Base-by-base conservation (phyloP, 2,329 filamentous ascomycete species). In the Neodidymelliopsis sp. region DNA sequence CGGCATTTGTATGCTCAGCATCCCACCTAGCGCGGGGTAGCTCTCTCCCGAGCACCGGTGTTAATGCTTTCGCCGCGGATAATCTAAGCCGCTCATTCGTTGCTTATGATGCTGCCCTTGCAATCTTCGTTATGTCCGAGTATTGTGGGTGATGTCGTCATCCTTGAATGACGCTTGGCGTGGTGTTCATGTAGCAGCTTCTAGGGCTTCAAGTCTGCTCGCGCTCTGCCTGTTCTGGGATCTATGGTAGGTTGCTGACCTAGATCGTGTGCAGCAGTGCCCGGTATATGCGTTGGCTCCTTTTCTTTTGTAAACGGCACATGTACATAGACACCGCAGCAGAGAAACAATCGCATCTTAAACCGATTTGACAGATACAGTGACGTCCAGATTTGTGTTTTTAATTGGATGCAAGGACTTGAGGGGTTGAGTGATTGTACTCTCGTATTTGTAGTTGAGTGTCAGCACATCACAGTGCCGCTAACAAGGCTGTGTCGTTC, bases 1-100 rank as follows among this genome's bases (percentile, higher is more conserved):
- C 47, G 37, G 42, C 35, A 35, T 50, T 50, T 50, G 47, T 50
- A 50, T 40, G 27, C 28, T 22, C 15, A 23, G 22, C 34, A 45
- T 52, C 31, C 48, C 42, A 38, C 37, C 37, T 40, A 40, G 25
- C 27, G 49, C 30, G 49, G 49, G 49, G 44, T 44, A 53, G 49
- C 43, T 53, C 28, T 35, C 4, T 23, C 20, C 48, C 39, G 33
- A 28, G 18, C 29, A 39, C 19, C 40, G 36, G 30, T 38, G 12
- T 36, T 41, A 36, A 36, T 6, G 36, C 35, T 41, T 40, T 50
- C 47, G 47, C 47, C 47, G 47, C 40, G 47, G 47, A 50, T 40
- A 40, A 50, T 13, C 20, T 30, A 45, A 22, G 30, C 30, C 29
- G 19, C 23, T 45, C 40, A 50, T 50, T 50, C 47, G 47, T 50